A percentile compares a stretch with the other conserved stretches of the same genome.
phyloP scores from a whole-genome alignment of 2,329 filamentous ascomycete species.

The Aspergillus uvarum region DNA sequence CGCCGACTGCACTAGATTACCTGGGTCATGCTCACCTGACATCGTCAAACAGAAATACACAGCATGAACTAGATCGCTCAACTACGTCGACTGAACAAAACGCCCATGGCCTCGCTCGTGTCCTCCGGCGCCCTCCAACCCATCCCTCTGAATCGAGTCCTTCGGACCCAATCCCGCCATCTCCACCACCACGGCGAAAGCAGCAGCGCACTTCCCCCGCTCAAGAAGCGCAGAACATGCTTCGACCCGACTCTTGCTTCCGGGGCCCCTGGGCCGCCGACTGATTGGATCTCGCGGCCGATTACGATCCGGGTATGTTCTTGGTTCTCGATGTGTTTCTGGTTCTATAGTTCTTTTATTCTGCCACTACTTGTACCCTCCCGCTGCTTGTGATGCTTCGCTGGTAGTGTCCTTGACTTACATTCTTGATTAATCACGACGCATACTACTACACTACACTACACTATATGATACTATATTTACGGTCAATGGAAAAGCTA shows the following conservation, averaged over 20 bases:
- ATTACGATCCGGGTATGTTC: conserved; percentile 36
- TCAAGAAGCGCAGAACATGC: conserved; percentile 38
- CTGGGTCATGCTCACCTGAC: no score
- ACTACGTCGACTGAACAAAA: conserved; percentile 33
- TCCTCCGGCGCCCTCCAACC: conserved; percentile 34
- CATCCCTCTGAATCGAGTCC: conserved; percentile 35
- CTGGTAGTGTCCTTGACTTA: no score
- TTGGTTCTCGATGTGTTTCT: neutral
- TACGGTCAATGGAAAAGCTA: neutral
- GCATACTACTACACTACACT: neutral
- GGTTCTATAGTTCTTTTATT: neutral
- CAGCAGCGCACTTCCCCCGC: conserved; percentile 18
- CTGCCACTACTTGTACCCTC: no score
- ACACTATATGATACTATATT: neutral
- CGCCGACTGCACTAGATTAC: no score
- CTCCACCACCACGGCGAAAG: no score
- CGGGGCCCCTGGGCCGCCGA: no score
- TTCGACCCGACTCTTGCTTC: conserved; percentile 6
- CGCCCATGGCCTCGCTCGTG: conserved; percentile 40
- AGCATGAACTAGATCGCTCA: conserved; percentile 18
- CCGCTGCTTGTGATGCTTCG: no score
- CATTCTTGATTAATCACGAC: no score
- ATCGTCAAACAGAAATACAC: neutral
- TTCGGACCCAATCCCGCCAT: conserved; percentile 7
- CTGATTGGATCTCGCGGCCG: conserved; percentile 21